Conservation (phyloP, 192 early-diverging fungal species). For the Umbelopsis ramanniana region DNA sequence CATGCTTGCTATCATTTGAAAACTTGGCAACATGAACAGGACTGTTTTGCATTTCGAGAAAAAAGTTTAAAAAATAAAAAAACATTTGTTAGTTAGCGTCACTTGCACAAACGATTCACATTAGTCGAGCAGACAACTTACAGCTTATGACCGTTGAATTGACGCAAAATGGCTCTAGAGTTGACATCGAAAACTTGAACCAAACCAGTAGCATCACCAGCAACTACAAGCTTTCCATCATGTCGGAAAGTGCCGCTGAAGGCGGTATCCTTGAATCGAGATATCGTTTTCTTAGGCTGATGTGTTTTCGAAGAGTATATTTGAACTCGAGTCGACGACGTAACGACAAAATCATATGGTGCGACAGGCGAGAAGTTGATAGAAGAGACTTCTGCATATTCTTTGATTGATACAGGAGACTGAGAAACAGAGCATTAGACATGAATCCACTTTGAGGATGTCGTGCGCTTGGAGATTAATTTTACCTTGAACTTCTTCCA, state of each 20-base stretch:
- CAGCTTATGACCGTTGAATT: constrained; percentile 60
- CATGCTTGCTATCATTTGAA: constrained; percentile 74
- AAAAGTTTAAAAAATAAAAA: no score
- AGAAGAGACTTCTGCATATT: constrained; percentile 82
- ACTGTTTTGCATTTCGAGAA: constrained; percentile 34
- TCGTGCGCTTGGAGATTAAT: neutral
- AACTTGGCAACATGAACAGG: constrained; percentile 87
- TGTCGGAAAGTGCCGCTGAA: constrained; percentile 77
- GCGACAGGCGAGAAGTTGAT: constrained; percentile 79
- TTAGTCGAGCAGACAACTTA: constrained; percentile 26
- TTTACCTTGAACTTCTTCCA: constrained; percentile 83
- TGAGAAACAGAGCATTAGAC: constrained; percentile 35
- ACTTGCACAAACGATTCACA: no score
- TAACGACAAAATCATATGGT: constrained; percentile 90
- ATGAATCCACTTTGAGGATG: neutral
- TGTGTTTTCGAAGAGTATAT: constrained; percentile 86
- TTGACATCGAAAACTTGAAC: constrained; percentile 81
- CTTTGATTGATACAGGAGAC: constrained; percentile 88
- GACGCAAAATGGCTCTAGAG: constrained; percentile 71
- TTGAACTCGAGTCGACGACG: constrained; percentile 89
- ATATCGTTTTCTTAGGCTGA: constrained; percentile 87
- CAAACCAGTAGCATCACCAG: constrained; percentile 87
- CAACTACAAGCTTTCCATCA: constrained; percentile 92
- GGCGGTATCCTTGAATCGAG: constrained; percentile 90
- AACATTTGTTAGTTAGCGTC: no score